These are phyloP conservation scores for Ceratocystis cacaofunesta DNA, from an alignment of 2,329 filamentous ascomycete genomes.

Conservation along the genomic window DNA sequence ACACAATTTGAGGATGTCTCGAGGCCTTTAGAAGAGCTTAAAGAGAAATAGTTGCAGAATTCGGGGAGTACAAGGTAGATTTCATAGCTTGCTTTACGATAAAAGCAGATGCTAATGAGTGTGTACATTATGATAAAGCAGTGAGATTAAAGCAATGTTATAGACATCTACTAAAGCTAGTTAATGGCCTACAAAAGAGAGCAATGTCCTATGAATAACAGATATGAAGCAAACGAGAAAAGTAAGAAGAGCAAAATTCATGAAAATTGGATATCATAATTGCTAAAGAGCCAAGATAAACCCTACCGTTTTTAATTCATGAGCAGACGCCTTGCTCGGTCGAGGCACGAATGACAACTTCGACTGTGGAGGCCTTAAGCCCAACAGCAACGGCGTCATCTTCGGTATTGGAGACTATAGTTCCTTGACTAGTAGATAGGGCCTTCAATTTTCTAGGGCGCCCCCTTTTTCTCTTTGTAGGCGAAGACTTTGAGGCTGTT, in stretches of 20 bases:
- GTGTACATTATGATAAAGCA: background rate
- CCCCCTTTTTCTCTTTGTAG: slow-evolving; percentile 16
- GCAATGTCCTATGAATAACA: background rate
- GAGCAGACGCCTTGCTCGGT: background rate
- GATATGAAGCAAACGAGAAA: background rate
- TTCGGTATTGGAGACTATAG: background rate
- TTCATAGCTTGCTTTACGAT: background rate
- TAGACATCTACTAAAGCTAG: background rate
- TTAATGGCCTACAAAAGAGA: background rate
- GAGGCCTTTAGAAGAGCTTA: background rate
- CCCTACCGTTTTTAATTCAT: background rate
- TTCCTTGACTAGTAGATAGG: slow-evolving; percentile 8
- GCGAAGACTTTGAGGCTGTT: slow-evolving; percentile 10
- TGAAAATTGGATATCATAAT: background rate
- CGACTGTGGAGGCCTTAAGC: background rate
- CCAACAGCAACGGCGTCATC: background rate
- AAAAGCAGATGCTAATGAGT: background rate
- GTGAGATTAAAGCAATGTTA: background rate
- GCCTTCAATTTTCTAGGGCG: slow-evolving; percentile 14
- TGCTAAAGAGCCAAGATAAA: background rate
- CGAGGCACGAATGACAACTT: background rate
- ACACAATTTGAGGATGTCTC: slow-evolving; percentile 5
- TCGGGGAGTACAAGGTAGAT: no score
- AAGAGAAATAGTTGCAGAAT: background rate
- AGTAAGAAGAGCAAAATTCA: background rate